These are phyloP conservation scores for Primulina tabacum DNA, from an alignment of 257 asterid genomes.

Conservation along the genomic window DNA sequence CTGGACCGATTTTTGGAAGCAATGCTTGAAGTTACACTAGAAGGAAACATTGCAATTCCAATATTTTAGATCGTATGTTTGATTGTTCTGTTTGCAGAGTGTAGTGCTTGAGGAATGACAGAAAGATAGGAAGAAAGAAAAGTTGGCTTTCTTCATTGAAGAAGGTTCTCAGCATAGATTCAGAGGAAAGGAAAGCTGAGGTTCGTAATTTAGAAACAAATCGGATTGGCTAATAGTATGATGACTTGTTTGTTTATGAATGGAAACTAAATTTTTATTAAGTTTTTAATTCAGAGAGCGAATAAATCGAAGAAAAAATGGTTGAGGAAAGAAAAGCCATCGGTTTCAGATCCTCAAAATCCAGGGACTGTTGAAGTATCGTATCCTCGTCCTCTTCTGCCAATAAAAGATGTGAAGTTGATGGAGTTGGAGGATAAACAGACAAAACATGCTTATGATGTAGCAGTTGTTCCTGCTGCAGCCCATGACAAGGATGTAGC, in stretches of 20 bases:
- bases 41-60: neutral
- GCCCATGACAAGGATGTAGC: constrained; percentile 65
- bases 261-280: neutral
- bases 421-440: constrained; percentile 61
- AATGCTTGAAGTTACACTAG: too few relatives aligned
- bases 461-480: constrained; percentile 70
- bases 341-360: constrained; percentile 36
- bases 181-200: constrained; percentile 52
- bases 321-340: constrained; percentile 48
- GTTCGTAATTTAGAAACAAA: constrained; percentile 26
- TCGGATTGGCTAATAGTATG: too few relatives aligned
- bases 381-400: constrained; percentile 51
- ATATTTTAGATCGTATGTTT: constrained; percentile 8
- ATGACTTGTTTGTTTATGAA: neutral
- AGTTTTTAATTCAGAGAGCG: constrained; percentile 43
- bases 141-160: constrained; percentile 87
- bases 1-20: too few relatives aligned
- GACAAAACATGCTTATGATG: constrained; percentile 57
- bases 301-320: constrained; percentile 41
- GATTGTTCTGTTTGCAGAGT: neutral
- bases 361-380: constrained; percentile 39
- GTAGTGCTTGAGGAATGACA: constrained; percentile 46
- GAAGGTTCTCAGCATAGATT: constrained; percentile 79
- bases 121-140: constrained; percentile 75
- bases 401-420: constrained; percentile 52